Evolutionary conservation across 2,329 filamentous ascomycete species (phyloP).

Genomic region (Cladosporium austrohemisphaericum): DNA sequence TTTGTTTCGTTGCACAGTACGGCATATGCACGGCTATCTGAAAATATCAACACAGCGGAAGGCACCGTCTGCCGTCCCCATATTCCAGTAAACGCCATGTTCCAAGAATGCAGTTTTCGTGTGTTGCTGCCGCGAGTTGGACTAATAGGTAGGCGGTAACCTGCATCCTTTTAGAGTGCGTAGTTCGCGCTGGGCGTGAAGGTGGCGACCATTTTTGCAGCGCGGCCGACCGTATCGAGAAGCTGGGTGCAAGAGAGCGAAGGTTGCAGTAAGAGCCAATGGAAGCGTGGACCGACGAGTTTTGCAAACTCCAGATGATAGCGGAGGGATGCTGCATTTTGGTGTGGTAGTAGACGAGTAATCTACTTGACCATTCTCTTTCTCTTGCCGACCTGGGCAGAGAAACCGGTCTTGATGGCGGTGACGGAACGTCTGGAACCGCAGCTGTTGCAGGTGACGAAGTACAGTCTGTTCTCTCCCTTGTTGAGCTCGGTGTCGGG

Average conservation of each 20-base stretch:
- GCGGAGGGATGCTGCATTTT: not conserved
- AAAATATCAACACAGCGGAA: constrained; percentile 1
- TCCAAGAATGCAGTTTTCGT: too few relatives aligned
- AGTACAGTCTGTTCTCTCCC: constrained; percentile 98
- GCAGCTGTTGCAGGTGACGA: constrained; percentile 86
- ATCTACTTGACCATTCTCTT: constrained; percentile 68
- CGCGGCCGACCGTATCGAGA: too few relatives aligned
- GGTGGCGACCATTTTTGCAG: too few relatives aligned
- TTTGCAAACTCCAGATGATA: not conserved
- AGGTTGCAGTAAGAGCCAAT: not conserved
- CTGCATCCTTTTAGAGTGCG: too few relatives aligned
- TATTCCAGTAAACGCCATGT: constrained; percentile 1
- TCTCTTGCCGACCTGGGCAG: constrained; percentile 97
- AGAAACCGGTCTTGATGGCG: constrained; percentile 99
- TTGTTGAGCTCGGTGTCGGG: constrained; percentile 96
- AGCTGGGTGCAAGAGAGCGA: too few relatives aligned
- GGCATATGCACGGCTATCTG: constrained; percentile 3
- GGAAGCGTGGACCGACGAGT: not conserved
- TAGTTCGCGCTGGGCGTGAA: too few relatives aligned
- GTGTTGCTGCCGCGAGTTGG: too few relatives aligned
- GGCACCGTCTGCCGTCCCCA: not conserved
- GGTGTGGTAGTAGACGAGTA: not conserved
- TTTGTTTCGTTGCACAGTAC: not conserved
- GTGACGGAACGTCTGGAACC: constrained; percentile 74
- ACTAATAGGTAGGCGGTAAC: too few relatives aligned